These are phyloP conservation scores for Rhodotorula mucilaginosa DNA, from an alignment of 1,284 basidiomycete species.

Conservation along the genomic window DNA sequence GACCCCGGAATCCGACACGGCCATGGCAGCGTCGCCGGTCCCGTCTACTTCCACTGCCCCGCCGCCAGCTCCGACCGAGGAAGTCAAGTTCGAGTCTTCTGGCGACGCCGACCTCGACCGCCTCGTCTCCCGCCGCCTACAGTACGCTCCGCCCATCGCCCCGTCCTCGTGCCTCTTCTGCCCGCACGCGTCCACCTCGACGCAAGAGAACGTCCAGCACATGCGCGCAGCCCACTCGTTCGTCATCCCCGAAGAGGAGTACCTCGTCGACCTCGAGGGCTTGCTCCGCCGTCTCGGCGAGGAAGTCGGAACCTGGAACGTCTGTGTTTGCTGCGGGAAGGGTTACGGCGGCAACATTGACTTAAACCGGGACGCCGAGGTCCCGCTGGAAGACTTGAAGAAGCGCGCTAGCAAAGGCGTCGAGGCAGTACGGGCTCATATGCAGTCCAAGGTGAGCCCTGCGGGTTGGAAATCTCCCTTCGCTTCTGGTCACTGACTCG, in stretches of 20 bases:
- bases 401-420: slow-evolving; percentile 50
- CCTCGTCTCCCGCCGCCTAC: slow-evolving; percentile 60
- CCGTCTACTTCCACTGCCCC: slow-evolving; percentile 34
- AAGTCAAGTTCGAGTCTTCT: slow-evolving; percentile 57
- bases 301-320: slow-evolving; percentile 87
- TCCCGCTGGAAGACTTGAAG: slow-evolving; percentile 31
- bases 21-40: slow-evolving; percentile 26
- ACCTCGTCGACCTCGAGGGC: slow-evolving; percentile 77
- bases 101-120: slow-evolving; percentile 76
- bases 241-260: slow-evolving; percentile 93
- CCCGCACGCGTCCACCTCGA: slow-evolving; percentile 52
- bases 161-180: slow-evolving; percentile 77
- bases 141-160: slow-evolving; percentile 54
- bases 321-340: slow-evolving; percentile 77
- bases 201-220: slow-evolving; percentile 70
- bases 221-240: slow-evolving; percentile 89
- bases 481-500: not conserved
- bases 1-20: slow-evolving; percentile 12
- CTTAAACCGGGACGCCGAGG: slow-evolving; percentile 57
- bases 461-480: not conserved
- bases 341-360: slow-evolving; percentile 54
- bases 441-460: slow-evolving; percentile 72
- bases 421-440: slow-evolving; percentile 85
- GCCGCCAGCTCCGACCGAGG: slow-evolving; percentile 43
- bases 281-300: slow-evolving; percentile 85